Base-by-base conservation (phyloP, 2,329 filamentous ascomycete genomes). In the Cadophora gregata region DNA sequence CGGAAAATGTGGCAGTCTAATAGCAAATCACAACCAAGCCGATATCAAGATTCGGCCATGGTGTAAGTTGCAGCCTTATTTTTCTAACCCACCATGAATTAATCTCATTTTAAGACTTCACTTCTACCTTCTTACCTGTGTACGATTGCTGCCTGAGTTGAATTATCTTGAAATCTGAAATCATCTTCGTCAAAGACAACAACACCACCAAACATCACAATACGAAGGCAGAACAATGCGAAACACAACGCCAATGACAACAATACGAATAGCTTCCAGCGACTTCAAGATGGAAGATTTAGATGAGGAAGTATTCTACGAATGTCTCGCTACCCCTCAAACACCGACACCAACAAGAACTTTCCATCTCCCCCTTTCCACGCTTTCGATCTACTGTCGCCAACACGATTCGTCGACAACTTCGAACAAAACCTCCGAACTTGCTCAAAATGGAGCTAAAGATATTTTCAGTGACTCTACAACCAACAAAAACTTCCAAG, bases 141-240 rank as follows among this genome's bases (percentile, higher is more conserved):
- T 38, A 38, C 33, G 31, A 38, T 58, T 58, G 31, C 53, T 58
- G 53, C 53, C 53, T 58, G 31, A 58, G 38, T 38, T 58, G 31
- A 58, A 36, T 38, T 19, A 58, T 58, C 12, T 25, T 38, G 31
- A 58, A 24, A 38, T 8, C 24, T 38, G 31, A 24, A 58, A 16
- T 24, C 53, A 58, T 58, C 31, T 12, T 58, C n/a, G 10, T 24
- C 53, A 33, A 33, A 42, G 31, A 58, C 31, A 38, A 38, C 31
- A 24, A 25, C 53, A 58, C n/a, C 31, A 58, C 53, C 5, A 38
- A 58, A 58, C 53, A 55, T 55, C 51, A 58, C 53, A 58, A 58
- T 58, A 58, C 31, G 53, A 58, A 58, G 31, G 53, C 24, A 38
- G n/a, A 8, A 42, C 53, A 58, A 58, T 58, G 25, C 53, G 53